Evolutionary conservation across 176 grass and related monocot genomes (phyloP), one percentile per base, ranked within the genome.

Genomic region (Rhynchospora breviuscula): DNA sequence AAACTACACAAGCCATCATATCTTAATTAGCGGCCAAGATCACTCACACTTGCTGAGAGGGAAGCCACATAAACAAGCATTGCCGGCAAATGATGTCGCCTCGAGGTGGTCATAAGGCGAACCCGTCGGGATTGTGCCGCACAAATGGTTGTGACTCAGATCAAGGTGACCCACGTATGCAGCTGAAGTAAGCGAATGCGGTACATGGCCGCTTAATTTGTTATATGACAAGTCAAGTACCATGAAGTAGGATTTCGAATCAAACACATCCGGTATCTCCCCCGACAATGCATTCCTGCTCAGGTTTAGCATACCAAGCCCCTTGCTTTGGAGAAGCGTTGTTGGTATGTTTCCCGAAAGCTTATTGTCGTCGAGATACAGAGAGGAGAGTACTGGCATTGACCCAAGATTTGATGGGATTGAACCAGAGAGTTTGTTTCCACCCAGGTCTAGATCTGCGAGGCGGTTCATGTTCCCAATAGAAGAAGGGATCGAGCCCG

Each of bases 121-220:
- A 22, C 86, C 92, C 13, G 63, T 18, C 3, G 91, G 95, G 44
- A 98, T 91, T 79, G 65, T 45, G 8, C 95, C 95, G 85, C 91
- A 91, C 22, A 98, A 85, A 78, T 89, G 84, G 91, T 98, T 98
- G 77, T 95, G 87, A 90, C 95, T 98, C 79, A 98, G 85, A 81
- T 95, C 93, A 4, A 98, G 85, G 84, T 98, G 95, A 1, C 95
- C 95, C 8, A 98, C 91, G 83, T 95, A 98, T 17, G 84, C 58
- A 12, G 95, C 93, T 4, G 84, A 49, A 1, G 89, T 47, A 17
- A 98, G 91, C 57, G 92, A 89, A 83, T 57, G 47, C 25, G 95
- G 95, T 76, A 98, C 89, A 57, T 60, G 21, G 15, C 95, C 95
- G 2, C 81, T 86, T 35, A 98, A 90, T 74, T 77, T 59, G 87